Evolutionary conservation across 345 rosid species (phyloP), one percentile per base, ranked within the genome.

Genomic region (Barbarea vulgaris): DNA sequence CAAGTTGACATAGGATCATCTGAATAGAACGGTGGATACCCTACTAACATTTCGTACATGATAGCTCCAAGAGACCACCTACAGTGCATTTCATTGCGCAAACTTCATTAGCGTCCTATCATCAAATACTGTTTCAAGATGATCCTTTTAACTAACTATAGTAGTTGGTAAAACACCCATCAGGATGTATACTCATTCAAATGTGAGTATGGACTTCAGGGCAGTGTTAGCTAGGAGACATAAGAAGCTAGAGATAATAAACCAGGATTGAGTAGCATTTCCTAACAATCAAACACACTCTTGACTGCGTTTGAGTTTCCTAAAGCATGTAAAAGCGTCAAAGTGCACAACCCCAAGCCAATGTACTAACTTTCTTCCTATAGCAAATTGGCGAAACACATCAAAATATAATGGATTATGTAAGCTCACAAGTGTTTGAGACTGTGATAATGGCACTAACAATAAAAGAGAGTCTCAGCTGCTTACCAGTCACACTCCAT

Each of bases 1-100:
- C 98, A 91, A 10, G 97, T 92, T 73, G 97, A 85, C 97, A 92
- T 87, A 3, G 99, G 96, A 80, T 92, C 97, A 79, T 94, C 98
- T n/a, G 98, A 91, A 78, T 94, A 91, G 77, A 94, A 91, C 31
- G 98, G 98, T 1, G 97, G 97, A 81, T 94, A 94, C 3, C 97
- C 98, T 63, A 90, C 93, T 3, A 94, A 92, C 97, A 94, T 94
- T 82, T 94, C 97, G 61, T 83, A 94, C 97, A 90, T 94, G 48
- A 91, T 94, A 52, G 98, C 98, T 64, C 98, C 98, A 52, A 94
- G 91, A 50, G 97, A 94, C 98, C 98, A 94, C 99, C 97, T 90
- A 79, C 33, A 55, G 42, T 80, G 77, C 74, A 85, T 67, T 42
- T 69, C 33, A 65, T 77, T 46, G 12, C 46, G 21, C 3, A 77